Evolutionary conservation across 179 eudicot species (phyloP).

Genomic region (Patellifolia procumbens): DNA sequence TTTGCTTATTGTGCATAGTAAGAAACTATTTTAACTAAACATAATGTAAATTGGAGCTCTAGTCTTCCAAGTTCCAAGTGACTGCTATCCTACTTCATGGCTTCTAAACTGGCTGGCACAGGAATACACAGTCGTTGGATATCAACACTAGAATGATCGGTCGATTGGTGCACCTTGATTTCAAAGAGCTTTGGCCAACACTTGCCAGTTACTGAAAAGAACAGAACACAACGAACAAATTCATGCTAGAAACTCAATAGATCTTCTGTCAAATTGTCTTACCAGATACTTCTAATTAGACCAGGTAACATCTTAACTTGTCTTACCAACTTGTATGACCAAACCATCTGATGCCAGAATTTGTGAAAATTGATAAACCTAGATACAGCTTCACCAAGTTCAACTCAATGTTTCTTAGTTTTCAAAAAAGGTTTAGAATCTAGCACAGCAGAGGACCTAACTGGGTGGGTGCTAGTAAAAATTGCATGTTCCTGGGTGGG

Average conservation of each 20-base stretch:
- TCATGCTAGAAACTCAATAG: not conserved
- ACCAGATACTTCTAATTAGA: no score
- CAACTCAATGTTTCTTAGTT: no score
- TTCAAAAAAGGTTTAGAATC: no score
- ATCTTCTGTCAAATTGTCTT: not conserved
- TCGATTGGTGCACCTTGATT: conserved; percentile 57
- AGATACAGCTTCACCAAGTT: no score
- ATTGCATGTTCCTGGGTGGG: not conserved
- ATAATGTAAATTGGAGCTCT: not conserved
- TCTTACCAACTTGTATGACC: no score
- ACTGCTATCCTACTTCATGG: conserved; percentile 2
- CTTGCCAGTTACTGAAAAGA: conserved; percentile 68
- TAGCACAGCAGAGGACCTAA: no score
- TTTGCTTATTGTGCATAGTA: no score
- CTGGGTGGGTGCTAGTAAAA: not conserved
- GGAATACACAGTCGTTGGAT: conserved; percentile 48
- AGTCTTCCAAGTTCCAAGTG: not conserved
- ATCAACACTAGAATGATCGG: conserved; percentile 29
- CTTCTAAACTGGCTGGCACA: conserved; percentile 2
- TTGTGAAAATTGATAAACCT: no score
- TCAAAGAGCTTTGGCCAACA: conserved; percentile 80
- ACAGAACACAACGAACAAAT: not conserved
- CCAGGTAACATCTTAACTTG: no score
- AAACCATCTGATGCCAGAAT: no score
- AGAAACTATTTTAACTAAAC: not conserved